A percentile compares a stretch with the other conserved stretches of the same genome.
These are phyloP conservation scores for Immersiella caudata DNA, from an alignment of 495 filamentous ascomycete genomes.

Conservation along the genomic window DNA sequence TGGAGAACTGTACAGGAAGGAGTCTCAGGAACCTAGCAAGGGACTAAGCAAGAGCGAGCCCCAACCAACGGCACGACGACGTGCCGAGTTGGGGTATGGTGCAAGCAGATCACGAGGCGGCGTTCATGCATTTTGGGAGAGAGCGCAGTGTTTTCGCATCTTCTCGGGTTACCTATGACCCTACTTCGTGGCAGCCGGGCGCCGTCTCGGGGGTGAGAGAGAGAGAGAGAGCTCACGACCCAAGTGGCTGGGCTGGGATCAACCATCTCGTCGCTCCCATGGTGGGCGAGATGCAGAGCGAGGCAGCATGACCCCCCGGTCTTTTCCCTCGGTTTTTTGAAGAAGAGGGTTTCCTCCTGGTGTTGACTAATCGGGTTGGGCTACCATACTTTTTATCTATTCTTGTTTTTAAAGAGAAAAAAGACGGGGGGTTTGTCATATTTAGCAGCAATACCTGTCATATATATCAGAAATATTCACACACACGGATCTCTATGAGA, in stretches of 20 bases:
- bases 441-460: background rate
- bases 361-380: conserved; percentile 1
- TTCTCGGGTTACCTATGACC: background rate
- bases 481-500: background rate
- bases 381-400: background rate
- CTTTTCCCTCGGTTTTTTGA: background rate
- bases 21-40: background rate
- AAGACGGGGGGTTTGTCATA: conserved; percentile 3
- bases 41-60: background rate
- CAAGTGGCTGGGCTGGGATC: conserved; percentile 3
- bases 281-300: background rate
- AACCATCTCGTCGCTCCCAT: background rate
- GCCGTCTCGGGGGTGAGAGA: background rate
- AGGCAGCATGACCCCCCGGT: background rate
- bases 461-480: background rate
- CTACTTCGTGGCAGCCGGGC: background rate
- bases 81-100: conserved; percentile 5
- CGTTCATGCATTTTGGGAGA: conserved; percentile 11
- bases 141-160: conserved; percentile 2
- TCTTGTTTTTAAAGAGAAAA: conserved; percentile 4
- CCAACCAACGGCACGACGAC: background rate
- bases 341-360: conserved; percentile 1
- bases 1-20: conserved; percentile 1
- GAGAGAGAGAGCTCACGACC: background rate
- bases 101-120: background rate